Conservation (phyloP, 805 yeast genomes). For the Wickerhamiella sorbophila region DNA sequence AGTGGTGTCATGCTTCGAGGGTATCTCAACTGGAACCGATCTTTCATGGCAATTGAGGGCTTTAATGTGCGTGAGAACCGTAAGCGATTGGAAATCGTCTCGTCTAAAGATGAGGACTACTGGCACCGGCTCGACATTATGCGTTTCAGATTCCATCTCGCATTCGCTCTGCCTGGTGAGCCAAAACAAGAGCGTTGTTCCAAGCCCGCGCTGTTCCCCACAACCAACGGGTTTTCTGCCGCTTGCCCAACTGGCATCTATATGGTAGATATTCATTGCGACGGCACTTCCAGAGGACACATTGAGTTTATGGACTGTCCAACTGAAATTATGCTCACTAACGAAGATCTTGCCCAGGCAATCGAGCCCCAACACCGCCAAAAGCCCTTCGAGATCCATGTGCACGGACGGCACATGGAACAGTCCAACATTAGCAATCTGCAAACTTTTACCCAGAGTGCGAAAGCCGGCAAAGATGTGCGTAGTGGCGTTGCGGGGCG, state of each 20-base stretch:
- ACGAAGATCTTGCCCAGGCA: slow-evolving; percentile 31
- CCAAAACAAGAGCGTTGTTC: slow-evolving; percentile 32
- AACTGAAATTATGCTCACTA: slow-evolving; percentile 34
- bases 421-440: slow-evolving; percentile 40
- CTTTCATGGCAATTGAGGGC: slow-evolving; percentile 64
- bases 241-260: slow-evolving; percentile 55
- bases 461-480: slow-evolving; percentile 2
- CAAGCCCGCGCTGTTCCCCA: slow-evolving; percentile 34
- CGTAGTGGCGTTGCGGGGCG: slow-evolving; percentile 12
- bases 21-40: slow-evolving; percentile 64
- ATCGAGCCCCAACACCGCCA: slow-evolving; percentile 25
- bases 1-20: slow-evolving; percentile 85
- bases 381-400: slow-evolving; percentile 27
- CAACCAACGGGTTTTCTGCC: slow-evolving; percentile 35
- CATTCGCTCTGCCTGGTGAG: slow-evolving; percentile 49
- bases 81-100: slow-evolving; percentile 18
- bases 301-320: slow-evolving; percentile 55
- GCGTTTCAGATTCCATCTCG: slow-evolving; percentile 68
- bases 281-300: slow-evolving; percentile 40
- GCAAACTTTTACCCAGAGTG: slow-evolving; percentile 17
- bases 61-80: slow-evolving; percentile 23
- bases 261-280: slow-evolving; percentile 54
- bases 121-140: slow-evolving; percentile 78
- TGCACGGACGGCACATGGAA: slow-evolving; percentile 28
- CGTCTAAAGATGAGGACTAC: slow-evolving; percentile 52